Conservation (phyloP, 805 yeast species). For the Schwanniomyces sp. region DNA sequence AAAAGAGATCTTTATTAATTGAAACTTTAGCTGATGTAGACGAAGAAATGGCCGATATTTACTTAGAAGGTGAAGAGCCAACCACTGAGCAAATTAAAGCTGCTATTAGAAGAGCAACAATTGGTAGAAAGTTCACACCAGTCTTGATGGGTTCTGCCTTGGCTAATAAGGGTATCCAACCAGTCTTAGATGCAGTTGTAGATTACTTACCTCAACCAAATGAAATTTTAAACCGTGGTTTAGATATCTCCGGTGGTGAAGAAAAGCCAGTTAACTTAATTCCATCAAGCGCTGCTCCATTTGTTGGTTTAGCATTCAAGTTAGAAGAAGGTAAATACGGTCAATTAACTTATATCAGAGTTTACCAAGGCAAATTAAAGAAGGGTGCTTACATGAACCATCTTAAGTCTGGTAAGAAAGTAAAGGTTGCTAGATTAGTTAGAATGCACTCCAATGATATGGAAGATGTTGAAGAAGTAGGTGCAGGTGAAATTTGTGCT, state of each 20-base stretch:
- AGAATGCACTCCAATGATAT: constrained; percentile 99
- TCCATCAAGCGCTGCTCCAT: constrained; percentile 74
- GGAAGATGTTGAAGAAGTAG: constrained; percentile 96
- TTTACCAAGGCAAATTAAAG: constrained; percentile 91
- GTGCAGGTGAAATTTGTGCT: constrained; percentile 99
- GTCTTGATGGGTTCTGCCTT: constrained; percentile 99
- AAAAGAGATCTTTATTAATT: constrained; percentile 80
- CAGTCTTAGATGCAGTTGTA: constrained; percentile 92
- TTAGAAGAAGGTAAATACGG: constrained; percentile 98
- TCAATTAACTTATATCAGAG: constrained; percentile 94
- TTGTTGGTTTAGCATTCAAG: constrained; percentile 97
- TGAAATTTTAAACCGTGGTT: constrained; percentile 86
- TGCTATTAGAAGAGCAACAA: constrained; percentile 93
- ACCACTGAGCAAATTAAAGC: constrained; percentile 75
- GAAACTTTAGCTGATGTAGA: constrained; percentile 98
- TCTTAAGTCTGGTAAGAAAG: constrained; percentile 88
- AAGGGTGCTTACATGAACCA: constrained; percentile 89
- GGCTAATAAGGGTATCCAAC: constrained; percentile 95
- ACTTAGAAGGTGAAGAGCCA: constrained; percentile 87
- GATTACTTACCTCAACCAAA: constrained; percentile 96
- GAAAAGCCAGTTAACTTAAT: constrained; percentile 64
- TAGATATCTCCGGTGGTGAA: constrained; percentile 68
- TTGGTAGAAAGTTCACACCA: constrained; percentile 96
- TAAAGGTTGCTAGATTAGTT: constrained; percentile 89
- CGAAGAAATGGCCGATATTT: constrained; percentile 94